Evolutionary conservation across 257 asterid genomes (phyloP).

Genomic region (Cynanchum wilfordii): DNA sequence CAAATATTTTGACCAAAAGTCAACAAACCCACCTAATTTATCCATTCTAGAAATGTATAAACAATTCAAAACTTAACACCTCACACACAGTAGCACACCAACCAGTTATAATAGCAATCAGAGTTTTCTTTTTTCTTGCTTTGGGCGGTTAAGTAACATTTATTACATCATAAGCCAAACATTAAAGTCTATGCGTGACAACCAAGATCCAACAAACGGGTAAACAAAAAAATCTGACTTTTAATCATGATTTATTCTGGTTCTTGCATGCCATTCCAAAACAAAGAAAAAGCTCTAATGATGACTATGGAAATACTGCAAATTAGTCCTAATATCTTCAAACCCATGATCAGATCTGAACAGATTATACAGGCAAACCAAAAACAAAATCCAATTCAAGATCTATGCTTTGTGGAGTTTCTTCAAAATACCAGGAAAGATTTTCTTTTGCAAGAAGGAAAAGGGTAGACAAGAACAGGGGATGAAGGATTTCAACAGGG

Average conservation of each 20-base stretch:
- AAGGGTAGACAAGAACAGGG: not conserved
- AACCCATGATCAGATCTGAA: slow-evolving; percentile 18
- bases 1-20: slow-evolving; percentile 15
- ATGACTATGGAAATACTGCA: not conserved
- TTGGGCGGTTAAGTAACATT: not conserved
- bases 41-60: slow-evolving; percentile 26
- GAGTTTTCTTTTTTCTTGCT: not conserved
- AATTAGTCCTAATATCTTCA: not conserved
- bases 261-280: not conserved
- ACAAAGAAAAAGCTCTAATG: not conserved
- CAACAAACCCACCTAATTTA: slow-evolving; percentile 23
- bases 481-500: not conserved
- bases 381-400: slow-evolving; percentile 1
- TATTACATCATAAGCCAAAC: not conserved
- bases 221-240: slow-evolving; percentile 4
- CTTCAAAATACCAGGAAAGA: not conserved
- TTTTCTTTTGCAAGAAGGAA: not conserved
- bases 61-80: slow-evolving; percentile 30
- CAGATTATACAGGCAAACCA: not conserved
- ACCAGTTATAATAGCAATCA: slow-evolving; percentile 19
- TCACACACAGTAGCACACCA: slow-evolving; percentile 16
- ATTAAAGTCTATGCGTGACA: slow-evolving; percentile 21
- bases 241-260: not conserved
- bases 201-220: slow-evolving; percentile 21
- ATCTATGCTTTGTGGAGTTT: not conserved